Conservation (phyloP, 2,329 filamentous ascomycete species). For the Periglandula ipomoeae region DNA sequence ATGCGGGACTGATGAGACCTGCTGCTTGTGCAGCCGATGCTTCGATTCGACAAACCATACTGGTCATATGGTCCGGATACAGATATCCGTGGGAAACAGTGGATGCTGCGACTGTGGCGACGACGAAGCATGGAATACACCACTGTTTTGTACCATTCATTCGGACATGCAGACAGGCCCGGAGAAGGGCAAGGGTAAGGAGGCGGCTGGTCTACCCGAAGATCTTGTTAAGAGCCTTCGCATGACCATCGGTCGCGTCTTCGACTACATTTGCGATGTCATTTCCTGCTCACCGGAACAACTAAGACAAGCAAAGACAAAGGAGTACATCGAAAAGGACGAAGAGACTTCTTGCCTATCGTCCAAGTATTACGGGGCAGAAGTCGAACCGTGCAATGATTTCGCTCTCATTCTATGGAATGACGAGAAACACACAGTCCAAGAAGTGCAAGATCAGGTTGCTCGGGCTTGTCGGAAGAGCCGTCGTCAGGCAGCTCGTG, state of each 20-base stretch:
- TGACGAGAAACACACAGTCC: constrained; percentile 94
- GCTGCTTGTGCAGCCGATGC: constrained; percentile 86
- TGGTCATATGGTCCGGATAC: constrained; percentile 84
- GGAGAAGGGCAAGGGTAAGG: constrained; percentile 53
- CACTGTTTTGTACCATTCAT: constrained; percentile 89
- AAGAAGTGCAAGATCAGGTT: constrained; percentile 84
- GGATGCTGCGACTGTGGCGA: constrained; percentile 98
- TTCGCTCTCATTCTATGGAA: constrained; percentile 92
- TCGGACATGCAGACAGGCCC: constrained; percentile 47
- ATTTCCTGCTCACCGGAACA: constrained; percentile 97
- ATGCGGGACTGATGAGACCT: constrained; percentile 90
- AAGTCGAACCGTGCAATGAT: constrained; percentile 38
- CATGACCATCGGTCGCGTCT: constrained; percentile 73
- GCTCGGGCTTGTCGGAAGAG: constrained; percentile 76
- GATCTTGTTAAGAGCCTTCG: constrained; percentile 70
- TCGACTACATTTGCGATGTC: constrained; percentile 96
- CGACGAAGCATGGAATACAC: constrained; percentile 82
- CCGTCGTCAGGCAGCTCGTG: constrained; percentile 56
- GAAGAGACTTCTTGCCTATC: constrained; percentile 71
- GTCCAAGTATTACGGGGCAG: constrained; percentile 59
- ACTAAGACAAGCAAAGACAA: constrained; percentile 74
- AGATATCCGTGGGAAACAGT: constrained; percentile 79
- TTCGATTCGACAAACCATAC: constrained; percentile 94
- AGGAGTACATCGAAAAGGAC: constrained; percentile 70
- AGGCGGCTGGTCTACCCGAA: constrained; percentile 53